A percentile compares a stretch with the other conserved stretches of the same genome.
Conservation (phyloP, 345 rosid species). For the Sisymbrium altissimum region DNA sequence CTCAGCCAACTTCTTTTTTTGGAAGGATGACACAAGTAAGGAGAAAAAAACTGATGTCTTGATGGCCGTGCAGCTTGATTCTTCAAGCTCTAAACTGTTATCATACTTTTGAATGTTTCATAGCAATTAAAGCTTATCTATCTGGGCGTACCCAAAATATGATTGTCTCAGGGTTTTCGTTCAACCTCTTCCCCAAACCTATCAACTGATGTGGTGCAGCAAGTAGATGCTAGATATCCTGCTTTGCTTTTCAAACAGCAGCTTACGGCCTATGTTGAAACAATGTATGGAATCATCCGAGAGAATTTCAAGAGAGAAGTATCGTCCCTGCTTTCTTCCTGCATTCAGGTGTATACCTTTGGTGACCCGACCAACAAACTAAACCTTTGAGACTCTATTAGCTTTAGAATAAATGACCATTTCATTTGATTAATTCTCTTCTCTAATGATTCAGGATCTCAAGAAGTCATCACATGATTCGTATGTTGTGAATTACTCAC, state of each 20-base stretch:
- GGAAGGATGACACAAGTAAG: slow-evolving; percentile 83
- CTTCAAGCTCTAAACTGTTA: slow-evolving; percentile 18
- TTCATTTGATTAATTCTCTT: slow-evolving; percentile 3
- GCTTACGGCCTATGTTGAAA: slow-evolving; percentile 91
- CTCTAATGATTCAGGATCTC: slow-evolving; percentile 46
- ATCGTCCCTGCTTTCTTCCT: slow-evolving; percentile 57
- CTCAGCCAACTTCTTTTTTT: slow-evolving; percentile 74
- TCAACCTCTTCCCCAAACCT: slow-evolving; percentile 75
- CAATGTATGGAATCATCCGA: slow-evolving; percentile 78
- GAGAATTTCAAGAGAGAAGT: slow-evolving; percentile 81
- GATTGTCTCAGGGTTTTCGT: slow-evolving; percentile 68
- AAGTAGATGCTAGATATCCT: slow-evolving; percentile 94
- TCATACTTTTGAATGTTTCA: slow-evolving; percentile 51
- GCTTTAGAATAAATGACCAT: not conserved
- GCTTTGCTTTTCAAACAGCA: slow-evolving; percentile 98
- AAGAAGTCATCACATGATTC: slow-evolving; percentile 39
- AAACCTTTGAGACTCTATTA: not conserved
- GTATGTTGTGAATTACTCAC: slow-evolving; percentile 10
- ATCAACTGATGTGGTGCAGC: slow-evolving; percentile 51
- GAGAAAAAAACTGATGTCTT: not conserved
- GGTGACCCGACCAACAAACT: slow-evolving; percentile 1
- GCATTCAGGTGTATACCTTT: slow-evolving; percentile 60
- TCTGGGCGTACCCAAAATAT: not conserved
- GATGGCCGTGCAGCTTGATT: slow-evolving; percentile 15
- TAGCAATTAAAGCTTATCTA: slow-evolving; percentile 4